These are phyloP conservation scores for Xanthoparmelia taractica DNA, from an alignment of 495 filamentous ascomycete genomes.

Conservation along the genomic window DNA sequence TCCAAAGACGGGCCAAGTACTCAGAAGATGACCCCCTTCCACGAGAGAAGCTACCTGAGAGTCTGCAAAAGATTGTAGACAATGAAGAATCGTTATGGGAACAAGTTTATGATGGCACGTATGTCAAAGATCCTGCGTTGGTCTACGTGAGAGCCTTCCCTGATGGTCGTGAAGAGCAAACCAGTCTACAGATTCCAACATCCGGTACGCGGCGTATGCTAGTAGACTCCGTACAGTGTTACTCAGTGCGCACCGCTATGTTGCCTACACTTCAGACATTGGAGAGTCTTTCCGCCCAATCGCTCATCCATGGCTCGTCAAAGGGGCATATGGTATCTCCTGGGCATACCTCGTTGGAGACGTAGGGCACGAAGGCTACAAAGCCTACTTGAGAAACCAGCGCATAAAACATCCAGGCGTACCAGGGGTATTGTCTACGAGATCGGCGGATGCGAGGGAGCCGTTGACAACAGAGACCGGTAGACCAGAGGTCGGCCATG, in stretches of 20 bases:
- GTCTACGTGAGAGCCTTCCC: background rate
- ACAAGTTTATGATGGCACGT: conserved; percentile 72
- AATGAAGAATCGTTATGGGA: conserved; percentile 72
- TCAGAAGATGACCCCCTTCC: conserved; percentile 25
- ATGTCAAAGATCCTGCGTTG: conserved; percentile 35
- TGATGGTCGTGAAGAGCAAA: conserved; percentile 47
- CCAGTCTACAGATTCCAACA: conserved; percentile 72
- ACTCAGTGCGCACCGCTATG: conserved; percentile 85
- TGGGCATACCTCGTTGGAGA: conserved; percentile 91
- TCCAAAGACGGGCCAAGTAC: conserved; percentile 11
- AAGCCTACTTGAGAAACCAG: conserved; percentile 80
- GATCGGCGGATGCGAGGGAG: conserved; percentile 22
- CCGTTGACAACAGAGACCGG: conserved; percentile 11
- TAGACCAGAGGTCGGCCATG: conserved; percentile 31
- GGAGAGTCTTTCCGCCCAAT: conserved; percentile 94
- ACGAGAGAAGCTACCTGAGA: conserved; percentile 55
- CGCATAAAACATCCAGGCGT: conserved; percentile 41
- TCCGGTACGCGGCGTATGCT: conserved; percentile 91
- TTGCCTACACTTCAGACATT: conserved; percentile 95
- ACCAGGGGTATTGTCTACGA: conserved; percentile 27
- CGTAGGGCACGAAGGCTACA: conserved; percentile 90
- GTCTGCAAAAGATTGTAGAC: conserved; percentile 67
- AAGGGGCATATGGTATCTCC: conserved; percentile 78
- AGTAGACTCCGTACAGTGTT: conserved; percentile 81
- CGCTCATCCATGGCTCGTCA: conserved; percentile 74